phyloP scores from a whole-genome alignment of 257 asterid species.

The Gardenia jasminoides region DNA sequence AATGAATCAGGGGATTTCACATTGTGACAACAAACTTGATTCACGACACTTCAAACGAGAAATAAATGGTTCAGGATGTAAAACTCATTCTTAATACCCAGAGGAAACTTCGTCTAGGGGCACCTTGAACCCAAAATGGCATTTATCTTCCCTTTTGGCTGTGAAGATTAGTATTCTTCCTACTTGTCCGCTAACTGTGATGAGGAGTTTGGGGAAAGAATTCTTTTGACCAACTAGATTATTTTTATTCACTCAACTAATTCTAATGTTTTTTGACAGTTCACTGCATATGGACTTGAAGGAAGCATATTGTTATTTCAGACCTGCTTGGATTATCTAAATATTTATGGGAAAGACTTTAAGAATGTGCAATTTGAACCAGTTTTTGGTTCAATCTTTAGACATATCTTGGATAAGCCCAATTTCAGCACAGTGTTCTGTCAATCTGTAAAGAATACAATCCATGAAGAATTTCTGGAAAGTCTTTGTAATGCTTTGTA shows the following conservation, averaged over 20 bases:
- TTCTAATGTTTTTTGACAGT: constrained; percentile 44
- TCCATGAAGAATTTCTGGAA: constrained; percentile 69
- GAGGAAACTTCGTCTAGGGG: too few species aligned
- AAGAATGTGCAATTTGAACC: constrained; percentile 60
- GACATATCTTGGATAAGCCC: constrained; percentile 67
- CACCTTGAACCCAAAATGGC: too few species aligned
- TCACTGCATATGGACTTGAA: constrained; percentile 56
- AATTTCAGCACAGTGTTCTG: constrained; percentile 72
- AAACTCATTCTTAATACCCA: too few species aligned
- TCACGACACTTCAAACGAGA: too few species aligned
- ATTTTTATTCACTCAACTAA: not conserved
- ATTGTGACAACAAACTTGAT: too few species aligned
- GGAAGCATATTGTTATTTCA: too few species aligned
- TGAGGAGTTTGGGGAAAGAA: not conserved
- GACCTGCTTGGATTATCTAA: constrained; percentile 62
- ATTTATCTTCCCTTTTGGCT: too few species aligned
- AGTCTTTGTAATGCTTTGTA: constrained; percentile 59
- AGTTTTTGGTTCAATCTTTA: constrained; percentile 62
- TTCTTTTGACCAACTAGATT: not conserved
- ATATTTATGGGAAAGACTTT: constrained; percentile 56
- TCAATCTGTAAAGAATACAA: constrained; percentile 56
- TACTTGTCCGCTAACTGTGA: too few species aligned
- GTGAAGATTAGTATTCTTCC: too few species aligned
- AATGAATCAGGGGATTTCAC: too few species aligned
- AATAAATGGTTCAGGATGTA: too few species aligned